phyloP scores from a whole-genome alignment of 2,329 filamentous ascomycete genomes.

The Stagonosporopsis vannaccii region DNA sequence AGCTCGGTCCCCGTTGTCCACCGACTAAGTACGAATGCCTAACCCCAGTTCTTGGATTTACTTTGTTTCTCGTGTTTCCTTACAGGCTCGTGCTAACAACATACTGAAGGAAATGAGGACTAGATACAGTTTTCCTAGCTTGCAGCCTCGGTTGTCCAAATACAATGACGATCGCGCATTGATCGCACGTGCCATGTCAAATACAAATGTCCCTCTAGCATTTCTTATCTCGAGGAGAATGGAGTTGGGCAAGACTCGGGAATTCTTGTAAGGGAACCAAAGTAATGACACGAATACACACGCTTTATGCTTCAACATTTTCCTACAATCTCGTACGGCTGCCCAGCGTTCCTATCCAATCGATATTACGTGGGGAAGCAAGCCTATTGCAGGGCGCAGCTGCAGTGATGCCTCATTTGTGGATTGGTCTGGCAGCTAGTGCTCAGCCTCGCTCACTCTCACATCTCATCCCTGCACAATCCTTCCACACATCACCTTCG shows the following conservation, averaged over 20 bases:
- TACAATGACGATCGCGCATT: neutral
- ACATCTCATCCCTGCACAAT: too few species aligned
- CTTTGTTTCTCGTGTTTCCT: conserved; percentile 14
- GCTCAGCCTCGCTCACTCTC: too few species aligned
- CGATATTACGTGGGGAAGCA: too few species aligned
- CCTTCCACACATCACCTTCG: too few species aligned
- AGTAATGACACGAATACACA: neutral
- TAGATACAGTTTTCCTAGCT: neutral
- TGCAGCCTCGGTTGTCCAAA: neutral
- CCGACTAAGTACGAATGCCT: conserved; percentile 57
- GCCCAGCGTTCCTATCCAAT: too few species aligned
- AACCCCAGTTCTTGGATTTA: conserved; percentile 25
- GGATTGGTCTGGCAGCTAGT: too few species aligned
- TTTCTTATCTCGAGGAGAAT: neutral
- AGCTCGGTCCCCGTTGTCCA: conserved; percentile 82
- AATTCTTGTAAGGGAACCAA: neutral
- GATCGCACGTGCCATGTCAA: neutral
- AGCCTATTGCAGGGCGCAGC: too few species aligned
- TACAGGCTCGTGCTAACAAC: conserved; percentile 3
- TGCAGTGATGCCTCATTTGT: too few species aligned
- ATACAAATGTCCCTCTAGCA: neutral
- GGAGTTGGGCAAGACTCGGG: neutral
- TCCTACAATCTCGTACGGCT: too few species aligned
- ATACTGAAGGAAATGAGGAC: conserved; percentile 15
- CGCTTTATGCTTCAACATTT: too few species aligned